These are phyloP conservation scores for Gaeumannomyces sp. DNA, from an alignment of 2,329 filamentous ascomycete genomes.

Conservation along the genomic window DNA sequence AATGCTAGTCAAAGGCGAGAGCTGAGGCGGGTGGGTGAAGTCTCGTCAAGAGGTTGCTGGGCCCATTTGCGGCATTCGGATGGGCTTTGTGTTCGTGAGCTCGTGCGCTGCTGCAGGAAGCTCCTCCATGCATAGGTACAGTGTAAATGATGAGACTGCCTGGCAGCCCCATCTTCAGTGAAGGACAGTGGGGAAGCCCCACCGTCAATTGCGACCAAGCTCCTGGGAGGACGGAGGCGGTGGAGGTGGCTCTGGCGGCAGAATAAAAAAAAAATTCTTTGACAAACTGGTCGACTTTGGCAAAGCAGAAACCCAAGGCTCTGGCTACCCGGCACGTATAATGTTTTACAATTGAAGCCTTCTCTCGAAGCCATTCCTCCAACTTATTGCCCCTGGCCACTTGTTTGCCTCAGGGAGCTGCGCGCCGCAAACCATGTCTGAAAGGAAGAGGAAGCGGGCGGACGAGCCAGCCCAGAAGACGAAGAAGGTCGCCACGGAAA, in stretches of 20 bases:
- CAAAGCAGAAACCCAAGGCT: background rate
- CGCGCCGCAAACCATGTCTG: conserved; percentile 3
- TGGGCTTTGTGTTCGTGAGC: background rate
- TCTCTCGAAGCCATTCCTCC: background rate
- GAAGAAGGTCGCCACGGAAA: conserved; percentile 44
- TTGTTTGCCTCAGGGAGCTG: background rate
- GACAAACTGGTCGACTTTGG: background rate
- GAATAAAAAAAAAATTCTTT: background rate
- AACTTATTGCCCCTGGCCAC: background rate
- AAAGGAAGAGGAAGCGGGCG: conserved; percentile 49
- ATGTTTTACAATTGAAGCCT: background rate
- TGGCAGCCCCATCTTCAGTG: background rate
- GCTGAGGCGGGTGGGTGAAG: background rate
- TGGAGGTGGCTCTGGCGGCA: background rate
- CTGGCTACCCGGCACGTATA: background rate
- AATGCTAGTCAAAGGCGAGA: too few relatives aligned
- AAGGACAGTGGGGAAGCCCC: background rate
- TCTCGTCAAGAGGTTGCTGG: background rate
- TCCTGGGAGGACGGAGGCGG: background rate
- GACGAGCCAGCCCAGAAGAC: conserved; percentile 36
- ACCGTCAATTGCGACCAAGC: background rate
- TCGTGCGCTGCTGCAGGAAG: background rate
- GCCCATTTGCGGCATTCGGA: background rate
- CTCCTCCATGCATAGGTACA: too few relatives aligned
- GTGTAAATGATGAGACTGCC: background rate